phyloP scores from a whole-genome alignment of 176 grass and related monocot species.

The Hordeum marinum region DNA sequence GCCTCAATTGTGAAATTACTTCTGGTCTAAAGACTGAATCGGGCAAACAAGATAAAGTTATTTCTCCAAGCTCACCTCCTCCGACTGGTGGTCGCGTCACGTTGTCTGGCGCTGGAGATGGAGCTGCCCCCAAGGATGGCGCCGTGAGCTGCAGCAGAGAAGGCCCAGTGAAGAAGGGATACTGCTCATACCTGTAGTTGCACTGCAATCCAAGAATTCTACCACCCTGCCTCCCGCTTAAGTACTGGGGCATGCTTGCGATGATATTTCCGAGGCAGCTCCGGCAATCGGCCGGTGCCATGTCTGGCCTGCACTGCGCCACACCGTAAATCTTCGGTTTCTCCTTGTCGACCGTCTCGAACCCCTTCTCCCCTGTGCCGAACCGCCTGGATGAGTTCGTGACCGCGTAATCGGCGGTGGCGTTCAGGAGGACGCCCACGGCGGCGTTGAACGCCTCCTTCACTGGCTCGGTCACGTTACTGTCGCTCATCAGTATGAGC shows the following conservation, averaged over 20 bases:
- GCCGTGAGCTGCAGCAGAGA: conserved; percentile 27
- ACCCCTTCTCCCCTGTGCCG: conserved; percentile 19
- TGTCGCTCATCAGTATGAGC: background rate
- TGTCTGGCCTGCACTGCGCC: conserved; percentile 54
- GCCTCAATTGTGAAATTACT: background rate
- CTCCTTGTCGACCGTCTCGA: background rate
- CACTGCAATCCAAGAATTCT: background rate
- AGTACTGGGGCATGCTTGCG: accelerated
- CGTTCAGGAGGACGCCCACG: conserved; percentile 6
- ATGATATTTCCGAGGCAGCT: background rate
- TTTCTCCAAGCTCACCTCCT: conserved; percentile 1
- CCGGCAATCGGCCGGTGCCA: conserved; percentile 24
- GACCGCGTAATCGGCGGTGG: conserved; percentile 33
- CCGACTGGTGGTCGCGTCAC: background rate
- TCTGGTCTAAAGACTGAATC: background rate
- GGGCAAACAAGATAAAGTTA: background rate
- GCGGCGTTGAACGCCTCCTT: conserved; percentile 18
- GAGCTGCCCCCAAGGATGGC: background rate
- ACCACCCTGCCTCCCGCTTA: background rate
- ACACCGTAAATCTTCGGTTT: conserved; percentile 37
- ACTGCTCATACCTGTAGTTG: conserved; percentile 35
- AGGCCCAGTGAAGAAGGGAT: background rate
- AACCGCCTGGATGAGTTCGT: conserved; percentile 32
- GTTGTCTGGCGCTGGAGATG: background rate
- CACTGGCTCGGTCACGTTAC: background rate